Evolutionary conservation across 1,284 basidiomycete species (phyloP).

Genomic region (Pseudozyma thailandica): DNA sequence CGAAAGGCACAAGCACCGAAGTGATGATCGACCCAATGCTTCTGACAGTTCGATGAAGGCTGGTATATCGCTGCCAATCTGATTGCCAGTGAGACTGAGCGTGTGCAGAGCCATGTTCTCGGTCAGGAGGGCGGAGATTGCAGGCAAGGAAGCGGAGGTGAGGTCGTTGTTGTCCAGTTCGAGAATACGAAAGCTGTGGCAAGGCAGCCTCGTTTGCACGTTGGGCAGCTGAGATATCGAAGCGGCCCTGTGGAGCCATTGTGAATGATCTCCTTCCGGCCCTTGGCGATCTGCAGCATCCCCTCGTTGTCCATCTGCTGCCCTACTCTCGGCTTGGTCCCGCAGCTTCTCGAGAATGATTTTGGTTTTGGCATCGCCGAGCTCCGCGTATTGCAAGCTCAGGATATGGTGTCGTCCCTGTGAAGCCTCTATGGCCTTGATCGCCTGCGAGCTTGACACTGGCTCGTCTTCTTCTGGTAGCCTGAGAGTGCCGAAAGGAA

Average conservation of each 20-base stretch:
- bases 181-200: slow-evolving; percentile 8
- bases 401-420: slow-evolving; percentile 21
- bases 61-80: slow-evolving; percentile 4
- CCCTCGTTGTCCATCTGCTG: neutral
- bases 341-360: slow-evolving; percentile 12
- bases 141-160: slow-evolving; percentile 16
- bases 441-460: neutral
- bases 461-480: slow-evolving; percentile 15
- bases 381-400: slow-evolving; percentile 9
- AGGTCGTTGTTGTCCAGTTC: slow-evolving; percentile 19
- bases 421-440: neutral
- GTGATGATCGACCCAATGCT: slow-evolving; percentile 12
- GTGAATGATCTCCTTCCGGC: neutral
- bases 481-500: slow-evolving; percentile 21
- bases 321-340: neutral
- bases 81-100: slow-evolving; percentile 20
- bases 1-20: slow-evolving; percentile 9
- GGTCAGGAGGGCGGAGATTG: slow-evolving; percentile 14
- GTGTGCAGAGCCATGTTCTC: slow-evolving; percentile 10
- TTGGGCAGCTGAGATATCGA: neutral
- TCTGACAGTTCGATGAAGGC: slow-evolving; percentile 3
- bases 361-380: slow-evolving; percentile 9
- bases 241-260: slow-evolving; percentile 2
- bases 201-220: neutral
- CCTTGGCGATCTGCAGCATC: neutral